phyloP scores from a whole-genome alignment of 208 protist species.

The Angomonas deanei region DNA sequence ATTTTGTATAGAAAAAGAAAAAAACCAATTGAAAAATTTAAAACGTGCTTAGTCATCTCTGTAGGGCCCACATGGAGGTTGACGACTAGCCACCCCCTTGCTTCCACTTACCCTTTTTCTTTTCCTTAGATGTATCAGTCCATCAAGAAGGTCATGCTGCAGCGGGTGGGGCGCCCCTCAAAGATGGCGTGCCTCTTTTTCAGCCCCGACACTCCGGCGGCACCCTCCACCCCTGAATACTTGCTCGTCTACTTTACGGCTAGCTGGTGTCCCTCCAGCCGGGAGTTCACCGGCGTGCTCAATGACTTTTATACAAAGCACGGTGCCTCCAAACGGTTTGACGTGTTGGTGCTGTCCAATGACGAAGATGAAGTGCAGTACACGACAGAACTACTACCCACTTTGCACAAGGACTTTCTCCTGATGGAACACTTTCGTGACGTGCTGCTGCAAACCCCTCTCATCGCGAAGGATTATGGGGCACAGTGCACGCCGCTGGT shows the following conservation, averaged over 20 bases:
- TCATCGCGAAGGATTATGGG: not conserved
- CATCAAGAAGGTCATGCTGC: not conserved
- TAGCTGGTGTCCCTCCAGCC: constrained; percentile 81
- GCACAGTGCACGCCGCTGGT: not conserved
- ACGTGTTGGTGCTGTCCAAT: constrained; percentile 43
- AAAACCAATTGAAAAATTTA: too few species aligned
- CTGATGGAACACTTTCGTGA: not conserved
- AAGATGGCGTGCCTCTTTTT: not conserved
- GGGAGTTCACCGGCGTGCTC: constrained; percentile 56
- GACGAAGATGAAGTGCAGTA: constrained; percentile 41
- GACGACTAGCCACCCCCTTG: not conserved
- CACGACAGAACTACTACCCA: constrained; percentile 21
- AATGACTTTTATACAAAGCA: constrained; percentile 40
- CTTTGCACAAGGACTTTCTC: not conserved
- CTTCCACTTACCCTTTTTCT: not conserved
- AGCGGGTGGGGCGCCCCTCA: not conserved
- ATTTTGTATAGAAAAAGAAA: too few species aligned
- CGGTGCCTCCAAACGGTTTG: constrained; percentile 38
- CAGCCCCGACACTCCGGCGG: constrained; percentile 3
- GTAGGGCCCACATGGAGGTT: too few species aligned
- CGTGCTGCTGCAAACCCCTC: not conserved
- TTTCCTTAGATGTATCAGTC: not conserved
- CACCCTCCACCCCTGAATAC: not conserved
- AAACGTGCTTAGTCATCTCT: too few species aligned
- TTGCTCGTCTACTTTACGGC: constrained; percentile 73